Base-by-base conservation (phyloP, 768 basidiomycete species). In the Rhodotorula sphaerocarpa region DNA sequence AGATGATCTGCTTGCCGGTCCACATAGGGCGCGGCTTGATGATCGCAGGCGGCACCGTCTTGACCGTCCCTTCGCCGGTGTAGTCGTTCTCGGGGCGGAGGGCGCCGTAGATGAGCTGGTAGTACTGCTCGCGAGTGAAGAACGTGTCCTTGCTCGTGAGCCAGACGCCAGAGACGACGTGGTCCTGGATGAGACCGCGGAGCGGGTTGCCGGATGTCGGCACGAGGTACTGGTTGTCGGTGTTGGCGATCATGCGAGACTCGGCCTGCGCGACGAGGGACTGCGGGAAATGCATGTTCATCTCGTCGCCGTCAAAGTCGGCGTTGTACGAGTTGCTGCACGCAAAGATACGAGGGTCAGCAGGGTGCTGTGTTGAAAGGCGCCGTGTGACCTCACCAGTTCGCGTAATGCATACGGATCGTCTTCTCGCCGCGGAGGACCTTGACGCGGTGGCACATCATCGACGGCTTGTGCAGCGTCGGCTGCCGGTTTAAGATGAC, bases 221-320 rank as follows among this genome's bases (percentile, higher is more conserved):
- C 14, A 93, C 90, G n/a, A 99, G 82, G 74, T 99, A 99, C 75
- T 99, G 95, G 68, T 93, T 92, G 74, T 97, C 91, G 9, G 91
- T 97, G 75, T 96, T 96, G 67, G 95, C 90, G 69, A 99, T 90
- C 74, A 87, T 81, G 79, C 83, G 84, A 7, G 91, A 90, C 75
- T 99, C 95, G 3, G 93, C 88, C 60, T 92, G 85, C 48, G 95
- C 91, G 45, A 92, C 83, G 73, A 93, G 87, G 70, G 91, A 93
- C 78, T 99, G 93, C 70, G 95, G 92, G 71, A 99, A 99, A 78
- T 99, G 95, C 52, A 99, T 90, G 77, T 99, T 99, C 93, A 99
- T 99, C 75, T 99, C 93, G 90, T 67, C 65, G 9, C 14, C 10
- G 28, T 39, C 43, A 16, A 45, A 36, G 41, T 44, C 21, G 50